Evolutionary conservation across 2,329 filamentous ascomycete genomes (phyloP).

Genomic region (Fonsecaea pugnacius): DNA sequence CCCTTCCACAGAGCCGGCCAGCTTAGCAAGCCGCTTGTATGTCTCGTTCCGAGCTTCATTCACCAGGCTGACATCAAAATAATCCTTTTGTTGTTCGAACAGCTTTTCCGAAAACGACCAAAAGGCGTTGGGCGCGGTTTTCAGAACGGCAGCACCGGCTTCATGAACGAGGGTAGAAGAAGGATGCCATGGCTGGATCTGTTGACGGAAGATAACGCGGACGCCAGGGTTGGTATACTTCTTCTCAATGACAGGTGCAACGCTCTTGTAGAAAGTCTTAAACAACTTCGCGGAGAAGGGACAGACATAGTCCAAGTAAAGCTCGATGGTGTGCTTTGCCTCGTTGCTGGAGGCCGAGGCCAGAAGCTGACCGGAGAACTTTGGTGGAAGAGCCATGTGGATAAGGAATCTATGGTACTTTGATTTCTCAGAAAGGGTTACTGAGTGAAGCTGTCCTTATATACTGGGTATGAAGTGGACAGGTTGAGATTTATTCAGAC

Average conservation of each 20-base stretch:
- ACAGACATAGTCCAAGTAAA: slow-evolving; percentile 90
- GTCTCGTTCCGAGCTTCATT: slow-evolving; percentile 83
- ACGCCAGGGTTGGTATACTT: slow-evolving; percentile 64
- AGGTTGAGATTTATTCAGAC: neutral
- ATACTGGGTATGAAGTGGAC: neutral
- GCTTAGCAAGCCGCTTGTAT: slow-evolving; percentile 75
- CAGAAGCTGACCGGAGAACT: slow-evolving; percentile 59
- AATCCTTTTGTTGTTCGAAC: slow-evolving; percentile 71
- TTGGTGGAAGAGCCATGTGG: slow-evolving; percentile 63
- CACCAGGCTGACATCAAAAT: slow-evolving; percentile 83
- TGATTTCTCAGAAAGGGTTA: neutral
- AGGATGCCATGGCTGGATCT: slow-evolving; percentile 95
- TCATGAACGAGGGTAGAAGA: slow-evolving; percentile 74
- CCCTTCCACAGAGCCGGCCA: slow-evolving; percentile 70
- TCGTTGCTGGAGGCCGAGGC: slow-evolving; percentile 48
- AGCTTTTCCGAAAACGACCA: slow-evolving; percentile 76
- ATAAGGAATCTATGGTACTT: neutral
- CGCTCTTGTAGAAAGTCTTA: slow-evolving; percentile 70
- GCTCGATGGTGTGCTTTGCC: slow-evolving; percentile 57
- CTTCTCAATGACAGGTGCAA: slow-evolving; percentile 67
- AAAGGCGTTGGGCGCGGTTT: slow-evolving; percentile 71
- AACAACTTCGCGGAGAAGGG: slow-evolving; percentile 77
- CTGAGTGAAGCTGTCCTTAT: neutral
- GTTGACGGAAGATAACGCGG: slow-evolving; percentile 80
- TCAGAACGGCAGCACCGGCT: slow-evolving; percentile 79